Conservation (phyloP, 495 filamentous ascomycete species). For the Beverwykella pulmonaria region DNA sequence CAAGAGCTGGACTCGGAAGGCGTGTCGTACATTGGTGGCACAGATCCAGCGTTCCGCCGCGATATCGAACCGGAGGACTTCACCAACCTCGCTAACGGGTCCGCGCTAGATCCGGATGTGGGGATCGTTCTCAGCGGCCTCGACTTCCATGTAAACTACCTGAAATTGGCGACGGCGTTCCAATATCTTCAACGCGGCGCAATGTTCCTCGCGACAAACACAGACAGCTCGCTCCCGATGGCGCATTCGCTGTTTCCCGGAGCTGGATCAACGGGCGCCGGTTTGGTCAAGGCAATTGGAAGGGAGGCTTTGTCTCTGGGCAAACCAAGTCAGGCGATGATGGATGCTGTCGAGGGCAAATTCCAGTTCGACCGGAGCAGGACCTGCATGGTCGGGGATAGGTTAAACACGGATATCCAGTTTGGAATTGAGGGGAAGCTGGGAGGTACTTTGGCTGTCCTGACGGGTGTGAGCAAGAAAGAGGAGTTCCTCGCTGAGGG, state of each 20-base stretch:
- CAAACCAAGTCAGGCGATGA: slow-evolving; percentile 98
- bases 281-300: slow-evolving; percentile 71
- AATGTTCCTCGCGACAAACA: slow-evolving; percentile 92
- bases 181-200: slow-evolving; percentile 84
- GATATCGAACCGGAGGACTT: slow-evolving; percentile 81
- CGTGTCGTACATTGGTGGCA: slow-evolving; percentile 82
- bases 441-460: slow-evolving; percentile 86
- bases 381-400: slow-evolving; percentile 96
- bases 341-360: slow-evolving; percentile 97
- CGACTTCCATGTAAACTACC: slow-evolving; percentile 92
- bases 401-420: slow-evolving; percentile 91
- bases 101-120: slow-evolving; percentile 80
- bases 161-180: slow-evolving; percentile 80
- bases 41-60: slow-evolving; percentile 74
- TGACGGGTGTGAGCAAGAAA: slow-evolving; percentile 85
- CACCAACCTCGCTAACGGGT: slow-evolving; percentile 70
- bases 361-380: slow-evolving; percentile 81
- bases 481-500: slow-evolving; percentile 73
- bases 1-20: slow-evolving; percentile 77
- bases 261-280: slow-evolving; percentile 79
- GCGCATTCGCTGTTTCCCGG: slow-evolving; percentile 84
- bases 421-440: slow-evolving; percentile 91
- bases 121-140: slow-evolving; percentile 86
- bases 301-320: slow-evolving; percentile 75
- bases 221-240: slow-evolving; percentile 81